phyloP scores from a whole-genome alignment of 75 land plant species.

The Pinus albicaulis region DNA sequence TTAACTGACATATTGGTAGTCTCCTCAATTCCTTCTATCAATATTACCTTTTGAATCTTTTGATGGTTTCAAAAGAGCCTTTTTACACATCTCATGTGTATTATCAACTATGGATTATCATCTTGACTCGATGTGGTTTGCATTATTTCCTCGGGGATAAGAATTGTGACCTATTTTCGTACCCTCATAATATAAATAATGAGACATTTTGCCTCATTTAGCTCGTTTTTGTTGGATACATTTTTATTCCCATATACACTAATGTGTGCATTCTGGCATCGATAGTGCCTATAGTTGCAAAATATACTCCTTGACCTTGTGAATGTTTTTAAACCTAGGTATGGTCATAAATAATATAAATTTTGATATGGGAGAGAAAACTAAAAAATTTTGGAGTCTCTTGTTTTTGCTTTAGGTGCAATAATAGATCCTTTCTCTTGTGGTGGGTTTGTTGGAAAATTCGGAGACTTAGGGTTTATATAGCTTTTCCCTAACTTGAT shows the following conservation, averaged over 20 bases:
- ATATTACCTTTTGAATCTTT: not conserved
- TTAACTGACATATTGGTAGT: not conserved
- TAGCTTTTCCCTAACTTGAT: too few species aligned
- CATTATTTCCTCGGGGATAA: not conserved
- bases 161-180: not conserved
- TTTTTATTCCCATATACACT: not conserved
- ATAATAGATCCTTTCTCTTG: not conserved
- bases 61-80: not conserved
- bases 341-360: not conserved
- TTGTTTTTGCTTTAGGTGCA: not conserved
- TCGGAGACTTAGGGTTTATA: too few species aligned
- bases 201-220: not conserved
- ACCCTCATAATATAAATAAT: not conserved
- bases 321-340: not conserved
- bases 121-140: not conserved
- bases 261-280: not conserved
- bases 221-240: not conserved
- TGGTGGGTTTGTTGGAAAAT: too few species aligned
- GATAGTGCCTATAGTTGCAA: not conserved
- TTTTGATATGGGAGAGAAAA: not conserved
- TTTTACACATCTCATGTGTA: not conserved
- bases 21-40: not conserved
- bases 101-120: not conserved
- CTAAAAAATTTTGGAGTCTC: not conserved
- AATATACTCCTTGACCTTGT: not conserved